Evolutionary conservation across 805 yeast genomes (phyloP).

Genomic region (Pichia insulana): DNA sequence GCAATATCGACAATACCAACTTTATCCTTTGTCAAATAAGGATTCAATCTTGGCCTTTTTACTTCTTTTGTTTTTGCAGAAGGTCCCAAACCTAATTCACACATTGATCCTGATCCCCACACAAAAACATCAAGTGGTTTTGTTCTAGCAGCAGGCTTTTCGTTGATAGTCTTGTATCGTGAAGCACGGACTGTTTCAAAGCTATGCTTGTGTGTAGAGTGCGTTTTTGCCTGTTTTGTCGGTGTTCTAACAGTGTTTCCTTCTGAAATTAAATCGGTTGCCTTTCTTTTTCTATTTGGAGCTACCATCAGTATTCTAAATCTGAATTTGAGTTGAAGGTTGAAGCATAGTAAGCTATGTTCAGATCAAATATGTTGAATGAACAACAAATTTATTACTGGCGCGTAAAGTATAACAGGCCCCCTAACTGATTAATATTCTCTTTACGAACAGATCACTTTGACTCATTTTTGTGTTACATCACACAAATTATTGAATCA

Average conservation of each 20-base stretch:
- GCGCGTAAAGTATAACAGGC: too few species aligned
- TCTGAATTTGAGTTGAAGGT: neutral
- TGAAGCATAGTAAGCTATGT: neutral
- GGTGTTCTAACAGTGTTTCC: constrained; percentile 18
- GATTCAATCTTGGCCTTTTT: constrained; percentile 89
- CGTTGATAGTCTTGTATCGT: constrained; percentile 39
- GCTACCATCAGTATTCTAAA: constrained; percentile 32
- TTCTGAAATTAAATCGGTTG: constrained; percentile 14
- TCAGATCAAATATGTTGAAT: neutral
- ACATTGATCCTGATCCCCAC: constrained; percentile 97
- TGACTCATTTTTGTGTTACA: too few species aligned
- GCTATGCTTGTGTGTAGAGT: constrained; percentile 21
- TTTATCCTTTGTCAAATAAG: constrained; percentile 53
- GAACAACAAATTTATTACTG: too few species aligned
- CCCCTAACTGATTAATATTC: too few species aligned
- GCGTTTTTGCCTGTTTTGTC: constrained; percentile 25
- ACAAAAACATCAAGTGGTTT: constrained; percentile 69
- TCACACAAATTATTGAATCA: too few species aligned
- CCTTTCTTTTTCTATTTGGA: constrained; percentile 20
- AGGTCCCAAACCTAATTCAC: constrained; percentile 97
- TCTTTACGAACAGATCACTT: too few species aligned
- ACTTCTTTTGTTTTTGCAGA: constrained; percentile 86
- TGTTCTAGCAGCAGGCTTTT: constrained; percentile 28
- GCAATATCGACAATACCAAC: constrained; percentile 77
- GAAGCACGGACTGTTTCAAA: constrained; percentile 43